Conservation (phyloP, 2,329 filamentous ascomycete genomes). For the Cladobotryum protrusum region DNA sequence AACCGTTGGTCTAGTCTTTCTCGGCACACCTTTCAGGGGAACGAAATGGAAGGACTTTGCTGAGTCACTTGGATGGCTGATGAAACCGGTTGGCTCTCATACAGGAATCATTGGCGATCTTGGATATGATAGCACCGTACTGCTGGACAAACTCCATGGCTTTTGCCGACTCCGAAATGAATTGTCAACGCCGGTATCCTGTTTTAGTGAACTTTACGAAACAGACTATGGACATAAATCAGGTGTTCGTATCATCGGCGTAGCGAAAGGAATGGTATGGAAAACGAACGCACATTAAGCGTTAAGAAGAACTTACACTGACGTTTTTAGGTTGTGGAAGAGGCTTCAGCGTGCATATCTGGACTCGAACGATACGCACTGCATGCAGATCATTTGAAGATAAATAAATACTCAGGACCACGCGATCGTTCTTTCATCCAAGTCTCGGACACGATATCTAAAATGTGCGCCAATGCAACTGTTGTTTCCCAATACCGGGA, state of each 20-base stretch:
- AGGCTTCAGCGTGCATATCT: conserved; percentile 6
- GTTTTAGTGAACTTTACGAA: conserved; percentile 14
- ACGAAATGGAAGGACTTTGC: conserved; percentile 9
- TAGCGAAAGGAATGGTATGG: conserved; percentile 11
- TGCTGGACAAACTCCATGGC: conserved; percentile 13
- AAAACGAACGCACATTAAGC: neutral
- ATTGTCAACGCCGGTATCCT: conserved; percentile 9
- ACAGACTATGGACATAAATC: conserved; percentile 11
- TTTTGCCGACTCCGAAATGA: conserved; percentile 12
- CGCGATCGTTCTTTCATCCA: conserved; percentile 3
- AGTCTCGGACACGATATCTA: conserved; percentile 3
- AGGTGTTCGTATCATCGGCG: conserved; percentile 3
- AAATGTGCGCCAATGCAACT: conserved; percentile 2
- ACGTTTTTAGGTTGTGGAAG: conserved; percentile 8
- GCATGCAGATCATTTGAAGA: conserved; percentile 6
- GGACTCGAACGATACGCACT: conserved; percentile 5
- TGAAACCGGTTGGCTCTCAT: conserved; percentile 13
- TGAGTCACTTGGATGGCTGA: conserved; percentile 5
- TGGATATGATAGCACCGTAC: conserved; percentile 6
- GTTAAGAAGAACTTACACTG: neutral
- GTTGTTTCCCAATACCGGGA: neutral
- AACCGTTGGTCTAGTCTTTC: conserved; percentile 14
- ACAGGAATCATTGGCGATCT: conserved; percentile 12
- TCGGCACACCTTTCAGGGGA: conserved; percentile 16
- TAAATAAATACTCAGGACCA: conserved; percentile 7